Percentiles rank a stretch among this genome's conserved stretches.
phyloP scores from a whole-genome alignment of 2,329 filamentous ascomycete genomes.

The Hypoxylon sp. region DNA sequence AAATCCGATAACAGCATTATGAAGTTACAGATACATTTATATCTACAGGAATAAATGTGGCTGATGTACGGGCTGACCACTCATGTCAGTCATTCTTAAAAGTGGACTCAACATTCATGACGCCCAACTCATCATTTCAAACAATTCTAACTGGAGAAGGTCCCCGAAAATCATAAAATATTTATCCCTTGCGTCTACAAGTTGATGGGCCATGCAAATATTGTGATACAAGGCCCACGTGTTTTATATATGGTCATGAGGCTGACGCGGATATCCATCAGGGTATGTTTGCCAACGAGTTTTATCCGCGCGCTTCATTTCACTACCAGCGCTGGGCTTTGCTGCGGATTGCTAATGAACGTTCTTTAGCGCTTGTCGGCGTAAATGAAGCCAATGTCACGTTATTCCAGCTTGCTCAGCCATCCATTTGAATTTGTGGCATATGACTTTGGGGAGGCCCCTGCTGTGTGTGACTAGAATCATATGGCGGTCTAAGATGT shows the following conservation, averaged over 20 bases:
- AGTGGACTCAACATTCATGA: background rate
- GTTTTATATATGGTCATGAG: background rate
- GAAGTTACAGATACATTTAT: background rate
- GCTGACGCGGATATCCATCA: background rate
- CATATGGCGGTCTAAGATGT: background rate
- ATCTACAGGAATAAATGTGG: background rate
- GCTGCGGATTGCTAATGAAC: background rate
- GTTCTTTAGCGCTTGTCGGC: background rate
- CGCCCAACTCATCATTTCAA: slow-evolving; percentile 6
- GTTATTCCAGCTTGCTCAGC: background rate
- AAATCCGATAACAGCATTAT: no score
- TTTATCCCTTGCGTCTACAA: background rate
- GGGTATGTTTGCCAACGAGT: background rate
- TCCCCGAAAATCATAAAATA: background rate
- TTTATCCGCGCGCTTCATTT: background rate
- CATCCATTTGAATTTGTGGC: background rate
- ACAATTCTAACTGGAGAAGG: background rate
- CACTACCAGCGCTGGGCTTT: background rate
- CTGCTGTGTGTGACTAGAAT: background rate
- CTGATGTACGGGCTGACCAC: slow-evolving; percentile 2
- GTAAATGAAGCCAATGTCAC: background rate
- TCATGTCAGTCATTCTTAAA: background rate
- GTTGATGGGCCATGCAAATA: background rate
- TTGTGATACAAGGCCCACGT: background rate
- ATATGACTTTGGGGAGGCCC: background rate